These are phyloP conservation scores for Trametes sanguinea DNA, from an alignment of 768 basidiomycete species.

Conservation along the genomic window DNA sequence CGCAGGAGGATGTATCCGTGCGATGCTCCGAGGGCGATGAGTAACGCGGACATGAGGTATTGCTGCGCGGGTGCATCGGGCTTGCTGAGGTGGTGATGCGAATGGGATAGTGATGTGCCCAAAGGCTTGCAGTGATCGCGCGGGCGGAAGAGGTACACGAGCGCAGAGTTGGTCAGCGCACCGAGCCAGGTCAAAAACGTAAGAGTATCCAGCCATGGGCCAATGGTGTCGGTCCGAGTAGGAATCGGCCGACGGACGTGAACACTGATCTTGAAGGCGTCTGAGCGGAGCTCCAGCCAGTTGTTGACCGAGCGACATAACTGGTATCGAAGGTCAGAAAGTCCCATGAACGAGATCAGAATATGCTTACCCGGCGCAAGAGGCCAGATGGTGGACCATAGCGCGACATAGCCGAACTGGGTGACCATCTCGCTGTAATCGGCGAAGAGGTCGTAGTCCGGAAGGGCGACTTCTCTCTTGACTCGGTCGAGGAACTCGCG, in stretches of 20 bases:
- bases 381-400: conserved; percentile 96
- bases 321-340: conserved; percentile 4
- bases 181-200: conserved; percentile 89
- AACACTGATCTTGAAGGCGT: conserved; percentile 92
- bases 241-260: conserved; percentile 87
- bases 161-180: conserved; percentile 83
- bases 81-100: conserved; percentile 22
- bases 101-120: conserved; percentile 31
- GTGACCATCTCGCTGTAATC: conserved; percentile 98
- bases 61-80: conserved; percentile 20
- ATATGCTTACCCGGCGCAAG: conserved; percentile 63
- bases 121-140: conserved; percentile 32
- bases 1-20: conserved; percentile 82
- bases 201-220: conserved; percentile 90
- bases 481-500: conserved; percentile 78
- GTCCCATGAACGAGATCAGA: not conserved
- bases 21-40: conserved; percentile 76
- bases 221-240: conserved; percentile 85
- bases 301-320: conserved; percentile 89
- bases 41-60: conserved; percentile 35
- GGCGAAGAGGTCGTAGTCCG: conserved; percentile 77
- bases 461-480: conserved; percentile 72
- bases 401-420: conserved; percentile 89
- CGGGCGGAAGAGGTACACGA: conserved; percentile 88
- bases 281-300: conserved; percentile 85